Evolutionary conservation across 495 filamentous ascomycete species (phyloP).

Genomic region (Penicillium nucicola): DNA sequence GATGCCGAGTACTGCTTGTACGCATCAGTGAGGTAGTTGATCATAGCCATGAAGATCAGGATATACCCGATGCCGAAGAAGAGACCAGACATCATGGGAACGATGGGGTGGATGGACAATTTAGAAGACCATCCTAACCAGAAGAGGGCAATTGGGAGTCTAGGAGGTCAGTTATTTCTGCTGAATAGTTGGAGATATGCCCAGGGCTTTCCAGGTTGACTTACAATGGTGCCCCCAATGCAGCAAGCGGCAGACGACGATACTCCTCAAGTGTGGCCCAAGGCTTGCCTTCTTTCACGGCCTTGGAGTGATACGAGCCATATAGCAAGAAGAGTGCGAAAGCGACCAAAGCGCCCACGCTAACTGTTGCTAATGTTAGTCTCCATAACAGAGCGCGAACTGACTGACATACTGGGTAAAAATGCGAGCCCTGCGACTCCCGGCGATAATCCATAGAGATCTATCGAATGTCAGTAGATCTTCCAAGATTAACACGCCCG

Average conservation of each 20-base stretch:
- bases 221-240: slow-evolving; percentile 61
- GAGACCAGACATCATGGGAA: slow-evolving; percentile 60
- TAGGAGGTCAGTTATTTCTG: no score
- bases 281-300: slow-evolving; percentile 6
- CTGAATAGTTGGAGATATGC: no score
- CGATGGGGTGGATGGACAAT: slow-evolving; percentile 52
- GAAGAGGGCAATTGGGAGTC: slow-evolving; percentile 47
- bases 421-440: slow-evolving; percentile 31
- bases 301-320: slow-evolving; percentile 21
- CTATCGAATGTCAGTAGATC: slow-evolving; percentile 6
- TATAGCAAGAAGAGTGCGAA: slow-evolving; percentile 18
- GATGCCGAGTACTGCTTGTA: slow-evolving; percentile 67
- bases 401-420: slow-evolving; percentile 24
- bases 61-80: slow-evolving; percentile 64
- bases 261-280: slow-evolving; percentile 49
- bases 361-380: neutral
- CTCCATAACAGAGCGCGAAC: neutral
- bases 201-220: no score
- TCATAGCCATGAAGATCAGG: slow-evolving; percentile 51
- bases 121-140: slow-evolving; percentile 65
- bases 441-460: slow-evolving; percentile 47
- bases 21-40: slow-evolving; percentile 73
- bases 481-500: no score
- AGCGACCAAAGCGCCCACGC: neutral
- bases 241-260: slow-evolving; percentile 60